Base-by-base conservation (phyloP, 768 basidiomycete species). In the Sporobolomyces pararoseus region DNA sequence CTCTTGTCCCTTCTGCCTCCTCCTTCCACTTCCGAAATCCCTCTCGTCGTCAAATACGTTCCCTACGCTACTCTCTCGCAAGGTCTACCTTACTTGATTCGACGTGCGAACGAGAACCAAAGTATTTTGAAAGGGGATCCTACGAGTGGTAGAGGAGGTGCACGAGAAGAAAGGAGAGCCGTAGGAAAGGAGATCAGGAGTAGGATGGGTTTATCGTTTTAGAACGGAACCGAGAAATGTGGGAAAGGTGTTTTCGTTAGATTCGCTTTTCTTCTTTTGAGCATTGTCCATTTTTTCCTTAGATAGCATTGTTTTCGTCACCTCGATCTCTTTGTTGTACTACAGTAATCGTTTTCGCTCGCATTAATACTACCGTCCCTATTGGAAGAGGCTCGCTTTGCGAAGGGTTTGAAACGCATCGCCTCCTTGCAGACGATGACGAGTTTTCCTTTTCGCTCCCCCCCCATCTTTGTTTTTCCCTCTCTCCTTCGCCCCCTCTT, bases 1-100 rank as follows among this genome's bases (percentile, higher is more conserved):
- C 69, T 75, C 23, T 44, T 71, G 19, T 62, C 58, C 29, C 13
- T 73, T 32, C 34, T 74, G 29, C 59, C 59, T 5, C 67, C 70
- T 9, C 53, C 64, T 21, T 19, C 65, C 6, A 21, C 53, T 4
- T 50, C 54, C 7, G 7, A 50, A 17, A 19, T 31, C 1, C 73
- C 72, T 0, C 37, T 68, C 50, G 70, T 77, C 53, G 53, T 76
- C 70, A 78, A 78, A 60, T 77, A 75, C 63, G 44, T 72, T 16
- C 77, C 77, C 7, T 78, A 74, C 70, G 77, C 75, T 3, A 66
- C 69, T 16, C 63, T 78, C 39, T 68, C 63, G 35, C 70, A 77
- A 50, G 75, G 71, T 13, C 55, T 78, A 23, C 77, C 77, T 5
- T 78, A 78, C 70, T 65, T 78, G 49, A 72, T 73, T 29, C 69